phyloP scores from a whole-genome alignment of 2,329 filamentous ascomycete genomes.

The Gnomoniopsis smithogilvyi region DNA sequence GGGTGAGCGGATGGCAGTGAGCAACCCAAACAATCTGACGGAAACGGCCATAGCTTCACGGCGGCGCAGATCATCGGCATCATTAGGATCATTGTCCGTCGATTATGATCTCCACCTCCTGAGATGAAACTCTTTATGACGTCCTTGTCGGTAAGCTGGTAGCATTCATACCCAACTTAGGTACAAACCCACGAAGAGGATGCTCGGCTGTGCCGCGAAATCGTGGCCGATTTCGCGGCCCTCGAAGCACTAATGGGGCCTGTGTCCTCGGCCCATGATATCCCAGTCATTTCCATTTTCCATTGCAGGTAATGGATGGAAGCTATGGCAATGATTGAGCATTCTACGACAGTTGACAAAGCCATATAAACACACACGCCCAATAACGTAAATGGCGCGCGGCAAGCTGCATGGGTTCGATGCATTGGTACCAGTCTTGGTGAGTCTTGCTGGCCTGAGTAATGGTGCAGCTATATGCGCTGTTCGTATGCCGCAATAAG shows the following conservation, averaged over 20 bases:
- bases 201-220: not conserved
- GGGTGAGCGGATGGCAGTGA: not conserved
- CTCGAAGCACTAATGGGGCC: not conserved
- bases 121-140: slow-evolving; percentile 10
- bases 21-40: not conserved
- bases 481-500: not conserved
- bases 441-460: not conserved
- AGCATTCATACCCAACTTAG: not conserved
- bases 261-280: not conserved
- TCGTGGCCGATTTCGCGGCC: not conserved
- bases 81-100: not conserved
- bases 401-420: slow-evolving; percentile 1
- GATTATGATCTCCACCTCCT: not conserved
- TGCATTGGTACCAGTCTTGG: not conserved
- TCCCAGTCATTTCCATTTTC: not conserved
- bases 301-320: too few species aligned
- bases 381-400: not conserved
- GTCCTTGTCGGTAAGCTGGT: not conserved
- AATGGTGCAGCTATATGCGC: not conserved
- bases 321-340: not conserved
- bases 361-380: not conserved
- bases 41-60: slow-evolving; percentile 1
- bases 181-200: not conserved
- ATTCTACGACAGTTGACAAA: not conserved
- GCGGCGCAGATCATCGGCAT: not conserved